A percentile compares a stretch with the other conserved stretches of the same genome.
These are phyloP conservation scores for Diplodia corticola DNA, from an alignment of 2,329 filamentous ascomycete genomes.

Conservation along the genomic window DNA sequence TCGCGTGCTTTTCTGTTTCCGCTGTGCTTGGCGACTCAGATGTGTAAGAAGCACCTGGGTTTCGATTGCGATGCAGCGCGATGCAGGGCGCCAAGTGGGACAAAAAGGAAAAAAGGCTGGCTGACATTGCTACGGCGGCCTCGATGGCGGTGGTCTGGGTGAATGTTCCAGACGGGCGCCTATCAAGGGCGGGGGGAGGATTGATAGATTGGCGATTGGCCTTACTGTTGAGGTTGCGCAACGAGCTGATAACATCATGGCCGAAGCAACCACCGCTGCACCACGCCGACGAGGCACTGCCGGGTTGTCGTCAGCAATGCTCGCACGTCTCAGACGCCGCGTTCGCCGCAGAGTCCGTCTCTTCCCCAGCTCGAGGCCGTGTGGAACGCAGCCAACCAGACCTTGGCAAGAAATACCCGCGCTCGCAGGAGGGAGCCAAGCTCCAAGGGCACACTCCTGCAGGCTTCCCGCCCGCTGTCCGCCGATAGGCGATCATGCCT, in stretches of 20 bases:
- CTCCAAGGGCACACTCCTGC: background rate
- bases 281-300: background rate
- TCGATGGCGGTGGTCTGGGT: background rate
- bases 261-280: background rate
- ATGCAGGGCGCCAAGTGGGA: background rate
- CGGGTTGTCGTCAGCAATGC: background rate
- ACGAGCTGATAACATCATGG: background rate
- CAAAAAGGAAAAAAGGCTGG: background rate
- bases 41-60: background rate
- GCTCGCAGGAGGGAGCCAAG: background rate
- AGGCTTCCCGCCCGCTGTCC: background rate
- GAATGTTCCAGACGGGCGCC: background rate
- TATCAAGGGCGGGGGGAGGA: background rate
- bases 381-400: background rate
- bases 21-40: background rate
- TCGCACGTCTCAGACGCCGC: background rate
- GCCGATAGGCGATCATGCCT: slow-evolving; percentile 19
- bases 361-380: background rate
- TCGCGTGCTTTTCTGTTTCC: background rate
- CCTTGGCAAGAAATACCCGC: slow-evolving; percentile 7
- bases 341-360: background rate
- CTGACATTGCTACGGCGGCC: background rate
- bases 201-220: slow-evolving; percentile 3
- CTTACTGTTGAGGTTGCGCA: background rate
- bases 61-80: background rate